Evolutionary conservation across 2,329 filamentous ascomycete genomes (phyloP), one percentile per base, ranked within the genome.

Genomic region (Nothophoma quercina): DNA sequence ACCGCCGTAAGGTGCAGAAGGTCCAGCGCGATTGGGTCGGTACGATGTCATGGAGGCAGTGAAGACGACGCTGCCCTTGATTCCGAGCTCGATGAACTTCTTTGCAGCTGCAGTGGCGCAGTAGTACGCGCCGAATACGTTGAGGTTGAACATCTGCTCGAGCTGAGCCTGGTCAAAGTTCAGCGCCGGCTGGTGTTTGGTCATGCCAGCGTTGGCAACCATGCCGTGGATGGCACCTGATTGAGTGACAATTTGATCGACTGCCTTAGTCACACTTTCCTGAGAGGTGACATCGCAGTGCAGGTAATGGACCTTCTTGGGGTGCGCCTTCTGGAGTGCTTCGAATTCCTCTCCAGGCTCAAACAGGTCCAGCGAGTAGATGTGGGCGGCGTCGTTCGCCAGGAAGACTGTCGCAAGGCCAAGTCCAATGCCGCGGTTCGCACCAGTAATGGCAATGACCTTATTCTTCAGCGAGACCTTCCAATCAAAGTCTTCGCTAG

Each of bases 131-230:
- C 78, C 79, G 40, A 73, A 77, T 15, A 80, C 76, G 60, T 83
- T 83, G 34, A 84, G 74, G 42, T 73, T 74, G 59, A 79, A 81
- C 9, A 81, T 64, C 28, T 73, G 69, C 56, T 80, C 74, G 22
- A 81, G 76, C 52, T 81, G 78, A 29, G 79, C 78, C 8, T 73
- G 75, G 7, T 78, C 79, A 40, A 81, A 83, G 41, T 83, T 76
- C 9, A 83, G 68, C 0, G 80, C 81, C 3, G 80, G 70, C 65
- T 83, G 81, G 56, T 81, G 79, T 60, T 80, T 81, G 18, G 81
- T 83, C 46, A 77, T 73, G 33, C 81, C 80, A 2, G 80, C 80
- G 51, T 83, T 83, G 28, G 76, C 77, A 12, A 83, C 77, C 71
- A 83, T 79, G 10, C 80, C 80, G 51, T 83, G 76, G n/a, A 82